Conservation (phyloP, 441 rosid species). For the Pelargonium cotyledonis region DNA sequence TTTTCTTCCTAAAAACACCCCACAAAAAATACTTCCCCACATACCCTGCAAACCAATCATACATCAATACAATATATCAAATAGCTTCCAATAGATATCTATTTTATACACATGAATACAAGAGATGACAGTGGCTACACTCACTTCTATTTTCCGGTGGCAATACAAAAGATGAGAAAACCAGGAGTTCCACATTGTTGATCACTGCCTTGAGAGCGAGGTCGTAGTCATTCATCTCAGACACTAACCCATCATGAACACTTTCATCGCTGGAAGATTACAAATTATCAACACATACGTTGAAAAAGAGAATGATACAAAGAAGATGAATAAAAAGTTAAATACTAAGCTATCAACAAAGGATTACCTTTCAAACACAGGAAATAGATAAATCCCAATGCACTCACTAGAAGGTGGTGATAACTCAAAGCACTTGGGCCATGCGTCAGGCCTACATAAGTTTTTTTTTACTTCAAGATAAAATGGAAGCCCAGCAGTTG, state of each 20-base stretch:
- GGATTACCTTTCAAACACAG: neutral
- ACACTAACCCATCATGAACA: neutral
- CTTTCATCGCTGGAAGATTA: neutral
- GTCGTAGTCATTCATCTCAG: neutral
- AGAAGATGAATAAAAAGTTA: neutral
- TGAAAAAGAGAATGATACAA: neutral
- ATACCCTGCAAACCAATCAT: neutral
- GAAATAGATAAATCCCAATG: neutral
- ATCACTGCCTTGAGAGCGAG: constrained; percentile 2
- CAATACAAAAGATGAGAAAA: neutral
- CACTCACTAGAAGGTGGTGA: neutral
- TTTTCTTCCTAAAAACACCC: constrained; percentile 4
- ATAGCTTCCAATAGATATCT: neutral
- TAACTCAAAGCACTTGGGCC: neutral
- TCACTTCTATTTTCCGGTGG: neutral
- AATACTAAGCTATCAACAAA: too few relatives aligned
- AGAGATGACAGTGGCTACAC: neutral
- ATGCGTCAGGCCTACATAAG: neutral
- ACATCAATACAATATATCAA: neutral
- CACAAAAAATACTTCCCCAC: neutral
- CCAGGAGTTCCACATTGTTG: neutral
- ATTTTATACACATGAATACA: neutral
- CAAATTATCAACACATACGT: neutral
- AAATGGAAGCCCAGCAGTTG: neutral
- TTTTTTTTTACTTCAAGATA: neutral